Percentiles rank a stretch among this genome's conserved stretches.
These are phyloP conservation scores for Yarrowia phangngaensis DNA, from an alignment of 805 yeast species.

Conservation along the genomic window DNA sequence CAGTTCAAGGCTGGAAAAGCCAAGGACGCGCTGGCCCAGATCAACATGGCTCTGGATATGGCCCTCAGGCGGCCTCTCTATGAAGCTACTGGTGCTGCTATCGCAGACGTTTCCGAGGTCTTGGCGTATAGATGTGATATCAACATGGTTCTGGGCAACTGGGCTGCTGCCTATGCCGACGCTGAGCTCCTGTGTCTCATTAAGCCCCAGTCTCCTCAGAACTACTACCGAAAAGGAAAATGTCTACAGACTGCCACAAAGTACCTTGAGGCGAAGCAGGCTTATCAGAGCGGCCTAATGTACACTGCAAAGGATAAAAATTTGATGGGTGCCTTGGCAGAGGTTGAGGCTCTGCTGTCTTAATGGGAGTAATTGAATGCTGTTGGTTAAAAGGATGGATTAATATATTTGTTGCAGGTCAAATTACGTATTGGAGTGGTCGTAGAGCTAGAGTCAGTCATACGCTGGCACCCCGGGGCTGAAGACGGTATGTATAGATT, in stretches of 20 bases:
- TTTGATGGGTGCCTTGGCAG: conserved; percentile 30
- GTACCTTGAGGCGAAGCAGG: conserved; percentile 32
- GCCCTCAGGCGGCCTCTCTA: conserved; percentile 43
- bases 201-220: conserved; percentile 37
- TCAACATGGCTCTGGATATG: conserved; percentile 42
- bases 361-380: conserved; percentile 5
- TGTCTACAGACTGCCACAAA: conserved; percentile 33
- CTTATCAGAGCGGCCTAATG: conserved; percentile 30
- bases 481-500: no score
- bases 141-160: conserved; percentile 37
- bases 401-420: no score
- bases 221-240: conserved; percentile 39
- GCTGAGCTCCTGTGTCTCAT: conserved; percentile 39
- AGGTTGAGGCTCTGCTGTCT: conserved; percentile 29
- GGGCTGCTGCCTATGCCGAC: conserved; percentile 43
- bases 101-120: conserved; percentile 39
- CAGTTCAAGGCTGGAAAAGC: conserved; percentile 34
- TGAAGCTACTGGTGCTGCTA: conserved; percentile 39
- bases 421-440: no score
- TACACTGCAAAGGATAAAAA: conserved; percentile 29
- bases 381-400: conserved; percentile 1
- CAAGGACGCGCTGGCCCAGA: conserved; percentile 40
- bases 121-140: conserved; percentile 43
- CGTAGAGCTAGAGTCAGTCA: no score
- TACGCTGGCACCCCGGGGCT: no score